Evolutionary conservation across 2,329 filamentous ascomycete species (phyloP), one percentile per base, ranked within the genome.

Genomic region (Botrytis byssoidea): DNA sequence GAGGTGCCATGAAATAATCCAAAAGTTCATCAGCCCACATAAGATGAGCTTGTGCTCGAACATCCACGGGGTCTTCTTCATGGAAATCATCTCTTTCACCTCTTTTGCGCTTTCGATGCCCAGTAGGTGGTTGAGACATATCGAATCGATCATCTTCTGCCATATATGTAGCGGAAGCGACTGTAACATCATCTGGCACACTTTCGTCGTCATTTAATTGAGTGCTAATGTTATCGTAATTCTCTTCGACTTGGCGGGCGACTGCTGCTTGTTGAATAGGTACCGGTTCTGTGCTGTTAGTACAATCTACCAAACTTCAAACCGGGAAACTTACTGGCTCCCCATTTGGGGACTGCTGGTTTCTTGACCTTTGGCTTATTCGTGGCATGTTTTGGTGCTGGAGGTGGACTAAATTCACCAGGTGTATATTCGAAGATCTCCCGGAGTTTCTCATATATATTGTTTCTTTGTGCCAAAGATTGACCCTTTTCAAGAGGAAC

Each of bases 11-110:
- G 80, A 98, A 99, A 83, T 98, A 99, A 82, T 99, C 96, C 51
- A 99, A 86, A 40, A 99, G 88, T 78, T 96, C 93, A 77, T 99
- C 96, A 25, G 94, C 93, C 83, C 97, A 99, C 37, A 97, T 86
- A 42, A 93, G 91, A 82, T 98, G 95, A 78, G 96, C 92, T 81
- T 95, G 92, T 77, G 97, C 93, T 12, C 89, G 90, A 75, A 89
- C 80, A 81, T 90, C 85, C 84, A 92, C 83, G 10, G 71, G 35
- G 16, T 67, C 72, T n/a, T 74, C 72, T 51, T 40, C 65, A 76
- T 97, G 93, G 12, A 89, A 90, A 74, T 89, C 80, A 81, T 90
- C 85, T 84, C 92, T 83, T 35, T 84, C 85, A 32, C 71, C 66
- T n/a, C 93, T 88, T 84, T 97, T 97, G 75, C 95, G 89, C 84